These are phyloP conservation scores for Immersiella caudata DNA, from an alignment of 495 filamentous ascomycete genomes.

Conservation along the genomic window DNA sequence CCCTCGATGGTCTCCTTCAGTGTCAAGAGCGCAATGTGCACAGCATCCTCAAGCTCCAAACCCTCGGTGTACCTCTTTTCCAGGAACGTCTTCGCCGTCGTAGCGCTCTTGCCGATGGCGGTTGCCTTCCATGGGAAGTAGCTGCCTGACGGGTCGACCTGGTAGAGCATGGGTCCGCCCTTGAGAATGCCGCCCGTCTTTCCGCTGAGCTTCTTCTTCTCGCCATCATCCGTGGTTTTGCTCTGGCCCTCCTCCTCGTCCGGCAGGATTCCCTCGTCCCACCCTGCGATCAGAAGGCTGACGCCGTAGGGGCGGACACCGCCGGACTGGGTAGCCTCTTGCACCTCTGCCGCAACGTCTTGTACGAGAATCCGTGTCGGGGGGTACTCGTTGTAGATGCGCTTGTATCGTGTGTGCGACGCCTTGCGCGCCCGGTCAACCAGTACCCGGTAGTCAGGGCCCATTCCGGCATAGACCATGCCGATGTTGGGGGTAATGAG, in stretches of 20 bases:
- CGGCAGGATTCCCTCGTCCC: constrained; percentile 94
- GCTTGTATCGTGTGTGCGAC: constrained; percentile 98
- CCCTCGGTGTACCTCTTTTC: constrained; percentile 99
- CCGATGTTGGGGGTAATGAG: constrained; percentile 98
- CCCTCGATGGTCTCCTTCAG: constrained; percentile 99
- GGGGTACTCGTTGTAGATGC: constrained; percentile 99
- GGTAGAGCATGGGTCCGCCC: constrained; percentile 95
- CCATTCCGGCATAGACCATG: constrained; percentile 99
- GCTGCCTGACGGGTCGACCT: constrained; percentile 94
- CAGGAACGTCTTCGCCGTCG: constrained; percentile 95
- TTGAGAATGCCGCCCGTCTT: constrained; percentile 96
- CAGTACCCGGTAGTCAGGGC: constrained; percentile 95
- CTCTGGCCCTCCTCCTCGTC: constrained; percentile 53
- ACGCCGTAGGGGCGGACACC: constrained; percentile 99
- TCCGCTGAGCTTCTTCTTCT: constrained; percentile 67
- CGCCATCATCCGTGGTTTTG: constrained; percentile 56
- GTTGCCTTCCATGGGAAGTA: constrained; percentile 99
- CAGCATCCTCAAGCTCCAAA: constrained; percentile 95
- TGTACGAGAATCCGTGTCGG: constrained; percentile 98
- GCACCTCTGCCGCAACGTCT: constrained; percentile 96
- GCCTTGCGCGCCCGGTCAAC: constrained; percentile 98
- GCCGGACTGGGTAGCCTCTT: constrained; percentile 96
- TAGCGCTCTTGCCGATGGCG: constrained; percentile 97
- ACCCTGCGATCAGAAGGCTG: constrained; percentile 90
- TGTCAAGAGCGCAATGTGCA: constrained; percentile 96